These are phyloP conservation scores for Bidens hawaiensis DNA, from an alignment of 140 eudicot genomes.

Conservation along the genomic window DNA sequence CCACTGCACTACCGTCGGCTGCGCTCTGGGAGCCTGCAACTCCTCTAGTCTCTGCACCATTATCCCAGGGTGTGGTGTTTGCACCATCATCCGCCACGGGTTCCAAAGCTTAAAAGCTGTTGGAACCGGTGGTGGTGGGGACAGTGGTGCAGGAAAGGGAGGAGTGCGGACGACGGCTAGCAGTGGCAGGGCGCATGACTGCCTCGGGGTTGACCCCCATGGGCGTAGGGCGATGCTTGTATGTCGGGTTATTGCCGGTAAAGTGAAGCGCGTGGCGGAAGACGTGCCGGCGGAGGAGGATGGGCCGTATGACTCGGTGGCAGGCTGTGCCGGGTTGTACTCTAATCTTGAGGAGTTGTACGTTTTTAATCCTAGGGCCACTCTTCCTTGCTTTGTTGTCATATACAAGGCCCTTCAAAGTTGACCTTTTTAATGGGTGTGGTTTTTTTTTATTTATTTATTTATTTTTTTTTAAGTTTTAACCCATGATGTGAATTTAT, in stretches of 20 bases:
- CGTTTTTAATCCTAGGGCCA: constrained; percentile 81
- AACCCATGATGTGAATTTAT: constrained; percentile 1
- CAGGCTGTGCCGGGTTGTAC: constrained; percentile 62
- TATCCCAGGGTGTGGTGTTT: constrained; percentile 59
- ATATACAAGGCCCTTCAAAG: constrained; percentile 45
- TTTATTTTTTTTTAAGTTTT: too few relatives aligned
- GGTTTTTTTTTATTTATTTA: too few relatives aligned
- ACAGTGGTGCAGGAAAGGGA: constrained; percentile 67
- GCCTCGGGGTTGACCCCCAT: constrained; percentile 32
- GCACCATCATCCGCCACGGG: constrained; percentile 61
- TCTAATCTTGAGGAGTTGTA: constrained; percentile 84
- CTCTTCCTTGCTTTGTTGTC: constrained; percentile 92
- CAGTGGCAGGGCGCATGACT: constrained; percentile 85
- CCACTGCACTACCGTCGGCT: constrained; percentile 72
- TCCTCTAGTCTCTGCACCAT: constrained; percentile 71
- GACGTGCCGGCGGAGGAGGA: too few relatives aligned
- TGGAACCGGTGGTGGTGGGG: constrained; percentile 27
- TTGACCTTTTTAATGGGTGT: constrained; percentile 4
- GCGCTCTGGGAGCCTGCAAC: constrained; percentile 60
- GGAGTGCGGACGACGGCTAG: constrained; percentile 39
- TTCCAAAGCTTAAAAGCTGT: constrained; percentile 35
- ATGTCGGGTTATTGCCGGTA: constrained; percentile 87
- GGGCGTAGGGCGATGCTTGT: constrained; percentile 81
- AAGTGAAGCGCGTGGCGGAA: constrained; percentile 44
- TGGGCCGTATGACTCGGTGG: constrained; percentile 78